phyloP scores from a whole-genome alignment of 768 basidiomycete species.

The Cystobasidium onofrii region DNA sequence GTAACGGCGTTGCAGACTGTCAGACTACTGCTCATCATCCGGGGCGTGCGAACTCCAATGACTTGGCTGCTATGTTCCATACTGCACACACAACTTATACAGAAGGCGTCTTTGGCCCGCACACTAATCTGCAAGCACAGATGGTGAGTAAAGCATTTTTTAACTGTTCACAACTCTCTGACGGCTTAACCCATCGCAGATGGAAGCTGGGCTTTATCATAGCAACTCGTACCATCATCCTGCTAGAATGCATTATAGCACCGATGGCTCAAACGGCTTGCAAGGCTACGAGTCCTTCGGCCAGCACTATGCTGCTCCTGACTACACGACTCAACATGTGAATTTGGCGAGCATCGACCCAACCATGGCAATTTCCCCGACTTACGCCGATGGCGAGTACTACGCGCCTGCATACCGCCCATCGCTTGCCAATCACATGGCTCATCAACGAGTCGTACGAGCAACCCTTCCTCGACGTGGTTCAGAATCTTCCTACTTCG shows the following conservation, averaged over 20 bases:
- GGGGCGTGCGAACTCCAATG: background rate
- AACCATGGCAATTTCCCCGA: background rate
- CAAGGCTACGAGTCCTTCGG: background rate
- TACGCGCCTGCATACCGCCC: background rate
- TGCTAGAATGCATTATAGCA: background rate
- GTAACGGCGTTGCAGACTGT: background rate
- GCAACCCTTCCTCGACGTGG: background rate
- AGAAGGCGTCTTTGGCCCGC: background rate
- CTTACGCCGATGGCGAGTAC: background rate
- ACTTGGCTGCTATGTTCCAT: background rate
- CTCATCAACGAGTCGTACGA: background rate
- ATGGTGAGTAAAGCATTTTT: background rate
- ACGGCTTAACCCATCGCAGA: background rate
- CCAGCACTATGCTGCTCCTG: background rate
- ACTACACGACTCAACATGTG: background rate
- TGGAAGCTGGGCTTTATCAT: background rate
- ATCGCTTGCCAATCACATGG: background rate
- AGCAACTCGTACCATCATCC: background rate
- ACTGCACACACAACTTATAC: background rate
- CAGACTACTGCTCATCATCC: background rate
- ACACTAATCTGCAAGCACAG: background rate
- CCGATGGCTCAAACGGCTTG: background rate
- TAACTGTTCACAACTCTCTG: too few relatives aligned
- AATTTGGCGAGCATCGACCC: background rate
- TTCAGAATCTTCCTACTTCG: slow-evolving; percentile 12